Evolutionary conservation across 495 filamentous ascomycete species (phyloP).

Genomic region (Hamigera avellanea): DNA sequence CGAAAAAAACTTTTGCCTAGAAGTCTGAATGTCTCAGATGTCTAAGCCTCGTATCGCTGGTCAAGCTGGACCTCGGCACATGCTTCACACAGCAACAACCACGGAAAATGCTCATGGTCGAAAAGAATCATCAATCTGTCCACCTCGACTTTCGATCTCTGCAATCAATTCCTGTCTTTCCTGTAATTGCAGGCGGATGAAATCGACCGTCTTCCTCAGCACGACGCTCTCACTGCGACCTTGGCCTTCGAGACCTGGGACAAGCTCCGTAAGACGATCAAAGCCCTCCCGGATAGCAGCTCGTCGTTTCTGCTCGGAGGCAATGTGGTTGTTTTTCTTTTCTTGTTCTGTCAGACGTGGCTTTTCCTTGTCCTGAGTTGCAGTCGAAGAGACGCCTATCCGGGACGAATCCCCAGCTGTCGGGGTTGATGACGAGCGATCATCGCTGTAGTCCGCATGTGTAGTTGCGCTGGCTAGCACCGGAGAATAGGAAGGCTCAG

Average conservation of each 20-base stretch:
- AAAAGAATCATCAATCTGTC: constrained; percentile 38
- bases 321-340: constrained; percentile 87
- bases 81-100: not conserved
- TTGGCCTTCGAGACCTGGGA: constrained; percentile 74
- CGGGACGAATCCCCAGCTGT: constrained; percentile 45
- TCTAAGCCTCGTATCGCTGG: no score
- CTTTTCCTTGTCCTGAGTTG: constrained; percentile 46
- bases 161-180: constrained; percentile 51
- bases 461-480: constrained; percentile 6
- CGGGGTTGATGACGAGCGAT: constrained; percentile 36
- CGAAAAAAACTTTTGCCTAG: no score
- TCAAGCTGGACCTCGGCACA: constrained; percentile 8
- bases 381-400: constrained; percentile 29
- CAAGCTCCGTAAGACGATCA: constrained; percentile 68
- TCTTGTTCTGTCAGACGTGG: constrained; percentile 76
- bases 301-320: constrained; percentile 81
- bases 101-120: constrained; percentile 16
- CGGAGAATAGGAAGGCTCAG: constrained; percentile 14
- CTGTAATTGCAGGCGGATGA: constrained; percentile 53
- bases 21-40: no score
- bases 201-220: constrained; percentile 62
- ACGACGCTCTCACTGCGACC: constrained; percentile 79
- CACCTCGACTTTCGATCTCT: constrained; percentile 49
- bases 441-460: constrained; percentile 22
- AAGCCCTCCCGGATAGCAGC: constrained; percentile 80